phyloP scores from a whole-genome alignment of 169 alveolate species.

The Eimeria praecox region DNA sequence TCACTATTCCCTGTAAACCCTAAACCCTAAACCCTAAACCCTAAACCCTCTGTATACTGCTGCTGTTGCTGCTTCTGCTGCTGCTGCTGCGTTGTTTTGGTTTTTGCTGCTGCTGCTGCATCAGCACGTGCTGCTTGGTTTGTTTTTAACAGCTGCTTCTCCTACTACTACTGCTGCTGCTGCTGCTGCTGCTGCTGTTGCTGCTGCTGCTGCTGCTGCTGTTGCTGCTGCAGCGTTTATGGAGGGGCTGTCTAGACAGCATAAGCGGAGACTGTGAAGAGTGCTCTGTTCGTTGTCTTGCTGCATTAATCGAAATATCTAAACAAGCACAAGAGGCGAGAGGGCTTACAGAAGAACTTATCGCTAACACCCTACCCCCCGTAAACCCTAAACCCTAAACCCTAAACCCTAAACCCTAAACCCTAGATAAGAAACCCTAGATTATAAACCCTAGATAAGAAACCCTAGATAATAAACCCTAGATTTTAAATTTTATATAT shows the following conservation, averaged over 20 bases:
- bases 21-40: constrained; percentile 20
- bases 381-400: constrained; percentile 33
- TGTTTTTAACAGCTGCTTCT: too few relatives aligned
- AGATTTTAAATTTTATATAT: too few relatives aligned
- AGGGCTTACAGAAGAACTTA: background rate
- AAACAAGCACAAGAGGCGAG: background rate
- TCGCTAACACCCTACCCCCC: background rate
- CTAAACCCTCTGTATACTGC: background rate
- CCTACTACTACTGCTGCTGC: background rate
- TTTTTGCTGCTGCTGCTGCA: background rate
- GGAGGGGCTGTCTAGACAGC: constrained; percentile 28
- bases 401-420: constrained; percentile 54
- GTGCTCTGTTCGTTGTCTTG: constrained; percentile 60
- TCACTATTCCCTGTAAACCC: constrained; percentile 23
- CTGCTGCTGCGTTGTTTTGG: background rate
- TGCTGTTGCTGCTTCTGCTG: constrained; percentile 12
- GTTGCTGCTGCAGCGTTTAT: constrained; percentile 68
- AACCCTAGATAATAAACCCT: too few relatives aligned
- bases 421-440: too few relatives aligned
- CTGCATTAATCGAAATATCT: constrained; percentile 41
- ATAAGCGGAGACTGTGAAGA: constrained; percentile 56
- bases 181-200: constrained; percentile 25
- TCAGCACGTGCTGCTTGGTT: too few relatives aligned
- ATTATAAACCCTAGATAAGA: too few relatives aligned
- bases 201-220: constrained; percentile 25